Percentiles rank a stretch among this genome's conserved stretches.
These are phyloP conservation scores for Penicillium arizonense DNA, from an alignment of 495 filamentous ascomycete genomes.

Conservation along the genomic window DNA sequence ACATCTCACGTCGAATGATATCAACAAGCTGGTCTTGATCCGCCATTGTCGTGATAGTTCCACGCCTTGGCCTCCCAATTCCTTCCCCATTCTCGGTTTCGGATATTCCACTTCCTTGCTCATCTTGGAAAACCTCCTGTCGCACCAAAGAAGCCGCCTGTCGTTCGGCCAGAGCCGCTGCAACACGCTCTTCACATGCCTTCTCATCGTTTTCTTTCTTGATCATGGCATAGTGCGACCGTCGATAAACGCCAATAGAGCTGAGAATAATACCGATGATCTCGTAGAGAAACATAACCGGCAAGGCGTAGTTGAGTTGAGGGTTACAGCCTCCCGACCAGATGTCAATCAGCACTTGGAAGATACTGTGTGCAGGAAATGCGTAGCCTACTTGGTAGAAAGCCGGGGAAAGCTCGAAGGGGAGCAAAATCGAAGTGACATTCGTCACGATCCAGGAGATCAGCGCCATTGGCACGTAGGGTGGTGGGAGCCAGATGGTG, in stretches of 20 bases:
- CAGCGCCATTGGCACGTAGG: conserved; percentile 44
- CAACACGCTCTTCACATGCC: conserved; percentile 22
- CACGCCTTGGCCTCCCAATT: not conserved
- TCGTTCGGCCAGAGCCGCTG: conserved; percentile 20
- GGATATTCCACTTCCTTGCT: not conserved
- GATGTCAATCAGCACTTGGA: conserved; percentile 42
- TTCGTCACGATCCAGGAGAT: conserved; percentile 51
- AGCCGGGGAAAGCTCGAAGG: conserved; percentile 43
- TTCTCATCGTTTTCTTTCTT: conserved; percentile 30
- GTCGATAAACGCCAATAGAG: conserved; percentile 38
- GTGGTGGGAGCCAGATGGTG: conserved; percentile 41
- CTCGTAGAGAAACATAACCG: conserved; percentile 44
- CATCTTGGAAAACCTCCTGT: not conserved
- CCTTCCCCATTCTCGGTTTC: not conserved
- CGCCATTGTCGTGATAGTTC: not conserved
- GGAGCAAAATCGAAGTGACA: conserved; percentile 43
- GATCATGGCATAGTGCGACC: conserved; percentile 36
- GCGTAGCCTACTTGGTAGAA: conserved; percentile 50
- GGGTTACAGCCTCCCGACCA: conserved; percentile 52
- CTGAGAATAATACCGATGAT: conserved; percentile 27
- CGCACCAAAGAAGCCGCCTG: not conserved
- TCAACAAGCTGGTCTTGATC: conserved; percentile 12
- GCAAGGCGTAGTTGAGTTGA: conserved; percentile 37
- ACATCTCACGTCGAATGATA: conserved; percentile 16
- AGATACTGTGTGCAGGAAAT: conserved; percentile 47